phyloP scores from a whole-genome alignment of 768 basidiomycete genomes.

The Mycena rebaudengoi region DNA sequence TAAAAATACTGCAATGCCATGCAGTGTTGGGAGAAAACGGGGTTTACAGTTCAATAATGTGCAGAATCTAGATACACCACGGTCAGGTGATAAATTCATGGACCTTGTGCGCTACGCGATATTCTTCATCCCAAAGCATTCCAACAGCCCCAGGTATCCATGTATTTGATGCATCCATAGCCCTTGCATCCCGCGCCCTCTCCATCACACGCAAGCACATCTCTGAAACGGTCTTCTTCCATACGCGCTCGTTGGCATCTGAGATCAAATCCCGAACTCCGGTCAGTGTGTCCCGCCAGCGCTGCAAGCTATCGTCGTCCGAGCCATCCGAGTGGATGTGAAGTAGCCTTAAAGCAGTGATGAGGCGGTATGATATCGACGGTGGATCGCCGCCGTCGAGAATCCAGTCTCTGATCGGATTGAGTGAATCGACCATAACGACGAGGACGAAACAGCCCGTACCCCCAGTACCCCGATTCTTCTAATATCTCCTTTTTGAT shows the following conservation, averaged over 20 bases:
- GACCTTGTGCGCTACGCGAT: conserved; percentile 45
- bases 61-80: no score
- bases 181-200: conserved; percentile 38
- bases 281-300: conserved; percentile 64
- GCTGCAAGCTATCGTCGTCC: conserved; percentile 44
- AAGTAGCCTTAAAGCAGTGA: conserved; percentile 75
- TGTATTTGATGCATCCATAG: conserved; percentile 8
- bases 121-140: conserved; percentile 70
- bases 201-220: conserved; percentile 49
- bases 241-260: conserved; percentile 56
- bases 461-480: conserved; percentile 88
- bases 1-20: no score
- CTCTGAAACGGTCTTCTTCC: conserved; percentile 47
- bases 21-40: not conserved
- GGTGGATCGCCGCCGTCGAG: conserved; percentile 71
- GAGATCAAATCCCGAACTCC: conserved; percentile 57
- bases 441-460: conserved; percentile 25
- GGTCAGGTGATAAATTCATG: conserved; percentile 8
- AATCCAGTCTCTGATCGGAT: conserved; percentile 75
- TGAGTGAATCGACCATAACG: not conserved
- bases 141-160: conserved; percentile 51
- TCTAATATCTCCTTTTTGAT: conserved; percentile 64
- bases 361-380: conserved; percentile 77
- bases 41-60: not conserved
- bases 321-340: conserved; percentile 40